Evolutionary conservation across 1,139 yeast species (phyloP).

Genomic region (Lodderomyces metapsilosis): DNA sequence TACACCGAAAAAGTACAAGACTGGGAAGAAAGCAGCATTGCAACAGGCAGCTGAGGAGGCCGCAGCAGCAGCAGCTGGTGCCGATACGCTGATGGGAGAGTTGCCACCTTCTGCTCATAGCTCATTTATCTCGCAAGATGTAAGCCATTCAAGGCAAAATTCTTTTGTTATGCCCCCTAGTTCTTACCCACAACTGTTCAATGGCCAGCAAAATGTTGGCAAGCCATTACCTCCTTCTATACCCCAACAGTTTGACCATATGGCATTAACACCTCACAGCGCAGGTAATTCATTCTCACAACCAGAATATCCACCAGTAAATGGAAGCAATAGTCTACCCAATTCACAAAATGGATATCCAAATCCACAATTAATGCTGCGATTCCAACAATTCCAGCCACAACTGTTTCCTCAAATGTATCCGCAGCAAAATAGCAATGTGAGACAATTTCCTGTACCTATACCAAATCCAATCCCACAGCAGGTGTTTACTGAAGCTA

Average conservation of each 20-base stretch:
- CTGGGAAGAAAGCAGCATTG: slow-evolving; percentile 15
- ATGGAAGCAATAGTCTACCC: slow-evolving; percentile 9
- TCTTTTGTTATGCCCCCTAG: slow-evolving; percentile 5
- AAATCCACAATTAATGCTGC: slow-evolving; percentile 22
- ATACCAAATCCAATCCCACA: slow-evolving; percentile 11
- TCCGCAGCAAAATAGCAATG: slow-evolving; percentile 10
- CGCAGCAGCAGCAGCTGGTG: slow-evolving; percentile 11
- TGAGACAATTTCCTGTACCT: slow-evolving; percentile 10
- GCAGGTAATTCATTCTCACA: slow-evolving; percentile 14
- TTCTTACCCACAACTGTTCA: slow-evolving; percentile 1
- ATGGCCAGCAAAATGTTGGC: slow-evolving; percentile 7
- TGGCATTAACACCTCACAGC: slow-evolving; percentile 13
- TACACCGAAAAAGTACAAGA: slow-evolving; percentile 33
- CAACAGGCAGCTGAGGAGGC: slow-evolving; percentile 15
- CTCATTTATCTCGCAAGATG: slow-evolving; percentile 18
- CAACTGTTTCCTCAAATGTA: slow-evolving; percentile 18
- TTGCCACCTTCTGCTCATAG: slow-evolving; percentile 4
- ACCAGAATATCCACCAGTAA: slow-evolving; percentile 23
- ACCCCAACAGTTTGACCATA: slow-evolving; percentile 13
- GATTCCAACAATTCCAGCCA: slow-evolving; percentile 17
- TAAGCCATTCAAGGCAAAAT: slow-evolving; percentile 16
- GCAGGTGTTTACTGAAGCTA: slow-evolving; percentile 13
- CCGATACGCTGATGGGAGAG: slow-evolving; percentile 3
- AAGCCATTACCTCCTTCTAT: slow-evolving; percentile 13
- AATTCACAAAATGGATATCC: slow-evolving; percentile 25